Base-by-base conservation (phyloP, 371 early-diverging fungal genomes). In the Actinomucor elegans region DNA sequence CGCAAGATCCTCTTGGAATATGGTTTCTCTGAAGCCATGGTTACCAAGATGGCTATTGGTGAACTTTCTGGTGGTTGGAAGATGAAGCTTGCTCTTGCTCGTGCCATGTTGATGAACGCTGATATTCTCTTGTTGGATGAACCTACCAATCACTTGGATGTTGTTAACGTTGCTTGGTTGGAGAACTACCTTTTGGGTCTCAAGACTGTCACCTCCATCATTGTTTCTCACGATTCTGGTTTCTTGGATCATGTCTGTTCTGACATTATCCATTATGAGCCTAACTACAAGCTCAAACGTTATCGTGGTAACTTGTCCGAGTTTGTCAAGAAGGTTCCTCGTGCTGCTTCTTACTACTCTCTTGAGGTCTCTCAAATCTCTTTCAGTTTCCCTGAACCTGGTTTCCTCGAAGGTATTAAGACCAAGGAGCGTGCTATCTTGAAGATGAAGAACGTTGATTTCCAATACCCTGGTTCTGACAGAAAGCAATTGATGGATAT, bases 91-190 rank as follows among this genome's bases (percentile, higher is more conserved):
- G 91, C 87, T 61, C 79, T 94, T 55, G 91, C 92, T 33, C 80
- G 88, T 57, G 89, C 92, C n/a, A 92, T 90, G 88, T 69, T 91
- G 51, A 71, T 83, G 71, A 85, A 90, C 36, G 92, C 94, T 17
- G 92, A 93, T 64, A 87, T 94, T 53, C 70, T 94, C 54, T 69
- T 94, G 41, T 70, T 94, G 53, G 95, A 94, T 71, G 95, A 94
- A 73, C 95, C 95, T 41, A 94, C 94, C 35, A 93, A 94, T 75
- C 93, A 93, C 73, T 77, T 94, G 84, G 94, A 94, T 69, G 87
- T 83, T 34, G 75, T 68, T 49, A 90, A 91, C 67, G 86, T 90
- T 48, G 82, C 81, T 26, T 94, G 91, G 92, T 71, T 94, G 21
- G 90, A 91, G 61, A 81, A 90, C 64, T 89, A 89, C 62, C 80